Base-by-base conservation (phyloP, 306 rosid genomes). In the Corylus americana region DNA sequence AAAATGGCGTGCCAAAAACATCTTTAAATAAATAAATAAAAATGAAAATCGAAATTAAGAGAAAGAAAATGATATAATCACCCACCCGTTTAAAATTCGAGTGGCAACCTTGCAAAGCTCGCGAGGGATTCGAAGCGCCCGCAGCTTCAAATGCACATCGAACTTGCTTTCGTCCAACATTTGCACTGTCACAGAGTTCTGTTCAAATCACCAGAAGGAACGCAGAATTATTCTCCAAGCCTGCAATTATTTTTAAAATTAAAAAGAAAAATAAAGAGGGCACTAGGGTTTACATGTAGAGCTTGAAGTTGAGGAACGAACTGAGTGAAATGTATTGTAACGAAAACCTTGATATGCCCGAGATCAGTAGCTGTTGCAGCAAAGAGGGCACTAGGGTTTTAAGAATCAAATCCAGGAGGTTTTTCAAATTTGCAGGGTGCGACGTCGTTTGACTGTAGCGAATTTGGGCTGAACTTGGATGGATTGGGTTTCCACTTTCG, bases 101-200 rank as follows among this genome's bases (percentile, higher is more conserved):
- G 97, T 91, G 61, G 92, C 97, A 17, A 81, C 82, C 63, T 83
- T 91, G 91, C 98, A 92, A 4, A 81, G 87, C 78, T 91, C 94
- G 73, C 98, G 92, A 84, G 99, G 98, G 51, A 95, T 90, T 81
- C 97, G 91, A 78, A 95, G 91, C 2, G 97, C 99, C 97, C 88
- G 82, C 44, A 95, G 74, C 4, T 85, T 85, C 61, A 92, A 83
- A 49, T 85, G 80, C 76, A 89, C 85, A 1, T 92, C 91, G 29
- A 95, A 95, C 83, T 90, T 86, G 78, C 90, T 86, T 85, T 91
- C 87, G 22, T 91, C 96, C 85, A 91, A 74, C 97, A 91, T 91
- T 47, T 80, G 37, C 51, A 39, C 22, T 22, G 14, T 11, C 66
- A 58, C 35, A 8, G 14, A 11, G 35, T 59, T 9, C 11, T 25